Evolutionary conservation across 208 protist species (phyloP).

Genomic region (Wallacemonas rigidus): DNA sequence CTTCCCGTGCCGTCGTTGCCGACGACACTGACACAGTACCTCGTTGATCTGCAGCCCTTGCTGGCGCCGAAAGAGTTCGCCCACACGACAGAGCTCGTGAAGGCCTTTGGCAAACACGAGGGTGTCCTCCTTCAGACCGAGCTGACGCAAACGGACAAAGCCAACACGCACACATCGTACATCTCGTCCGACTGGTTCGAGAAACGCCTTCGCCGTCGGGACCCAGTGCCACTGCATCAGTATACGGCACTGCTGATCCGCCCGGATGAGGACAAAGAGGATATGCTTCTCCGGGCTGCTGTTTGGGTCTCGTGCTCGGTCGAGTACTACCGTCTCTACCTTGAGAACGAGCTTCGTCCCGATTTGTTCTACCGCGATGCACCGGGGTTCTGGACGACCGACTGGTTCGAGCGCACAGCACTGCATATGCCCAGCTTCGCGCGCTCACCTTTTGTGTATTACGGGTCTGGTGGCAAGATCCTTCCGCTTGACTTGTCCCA

Average conservation of each 20-base stretch:
- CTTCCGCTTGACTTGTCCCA: conserved; percentile 86
- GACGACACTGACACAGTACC: conserved; percentile 53
- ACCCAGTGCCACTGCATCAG: conserved; percentile 65
- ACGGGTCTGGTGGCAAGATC: conserved; percentile 50
- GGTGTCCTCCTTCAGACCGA: conserved; percentile 67
- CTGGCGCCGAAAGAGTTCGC: conserved; percentile 50
- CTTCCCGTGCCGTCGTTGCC: conserved; percentile 71
- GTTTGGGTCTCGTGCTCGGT: conserved; percentile 78
- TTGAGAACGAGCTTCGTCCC: conserved; percentile 69
- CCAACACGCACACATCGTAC: conserved; percentile 87
- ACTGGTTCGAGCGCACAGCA: conserved; percentile 84
- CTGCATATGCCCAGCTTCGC: conserved; percentile 62
- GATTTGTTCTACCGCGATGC: conserved; percentile 49
- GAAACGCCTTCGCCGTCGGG: conserved; percentile 47
- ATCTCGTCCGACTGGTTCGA: conserved; percentile 85
- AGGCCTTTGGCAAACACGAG: conserved; percentile 52
- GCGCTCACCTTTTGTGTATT: conserved; percentile 48
- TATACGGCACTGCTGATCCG: conserved; percentile 59
- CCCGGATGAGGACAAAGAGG: conserved; percentile 47
- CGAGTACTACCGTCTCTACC: conserved; percentile 69
- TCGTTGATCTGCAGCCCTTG: conserved; percentile 54
- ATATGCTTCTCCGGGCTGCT: conserved; percentile 74
- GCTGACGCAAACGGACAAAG: conserved; percentile 70
- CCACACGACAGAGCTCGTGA: conserved; percentile 35
- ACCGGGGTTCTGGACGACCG: conserved; percentile 49